Percentiles rank a stretch among this genome's conserved stretches.
Conservation (phyloP, 345 rosid genomes). For the Syzygium jambos region DNA sequence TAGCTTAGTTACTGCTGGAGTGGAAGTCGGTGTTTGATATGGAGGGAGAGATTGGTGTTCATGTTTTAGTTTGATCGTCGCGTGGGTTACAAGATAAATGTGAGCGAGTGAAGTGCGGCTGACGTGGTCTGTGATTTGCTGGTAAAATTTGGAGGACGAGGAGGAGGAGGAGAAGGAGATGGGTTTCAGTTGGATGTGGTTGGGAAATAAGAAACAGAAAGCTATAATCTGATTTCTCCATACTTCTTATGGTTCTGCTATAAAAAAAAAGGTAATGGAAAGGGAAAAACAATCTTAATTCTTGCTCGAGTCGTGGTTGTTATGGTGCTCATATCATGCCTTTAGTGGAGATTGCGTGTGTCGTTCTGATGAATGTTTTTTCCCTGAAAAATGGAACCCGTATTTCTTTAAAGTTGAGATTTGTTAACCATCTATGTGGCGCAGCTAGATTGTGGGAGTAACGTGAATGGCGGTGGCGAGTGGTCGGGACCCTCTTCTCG, state of each 20-base stretch:
- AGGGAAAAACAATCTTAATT: neutral
- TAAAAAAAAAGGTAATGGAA: neutral
- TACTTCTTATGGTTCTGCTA: neutral
- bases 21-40: neutral
- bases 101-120: neutral
- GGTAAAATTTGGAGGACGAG: neutral
- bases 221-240: neutral
- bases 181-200: neutral
- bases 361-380: neutral
- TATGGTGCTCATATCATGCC: neutral
- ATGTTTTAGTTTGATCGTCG: neutral
- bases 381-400: neutral
- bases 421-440: neutral
- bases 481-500: constrained; percentile 65
- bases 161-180: neutral
- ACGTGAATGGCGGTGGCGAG: constrained; percentile 58
- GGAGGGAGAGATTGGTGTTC: neutral
- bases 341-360: neutral
- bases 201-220: neutral
- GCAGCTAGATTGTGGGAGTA: constrained; percentile 21
- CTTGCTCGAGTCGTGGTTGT: neutral
- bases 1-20: neutral
- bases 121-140: neutral
- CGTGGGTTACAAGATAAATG: neutral
- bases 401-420: neutral